Percentiles rank a stretch among this genome's conserved stretches.
Conservation (phyloP, 495 filamentous ascomycete species). For the Penicillium egyptiacum region DNA sequence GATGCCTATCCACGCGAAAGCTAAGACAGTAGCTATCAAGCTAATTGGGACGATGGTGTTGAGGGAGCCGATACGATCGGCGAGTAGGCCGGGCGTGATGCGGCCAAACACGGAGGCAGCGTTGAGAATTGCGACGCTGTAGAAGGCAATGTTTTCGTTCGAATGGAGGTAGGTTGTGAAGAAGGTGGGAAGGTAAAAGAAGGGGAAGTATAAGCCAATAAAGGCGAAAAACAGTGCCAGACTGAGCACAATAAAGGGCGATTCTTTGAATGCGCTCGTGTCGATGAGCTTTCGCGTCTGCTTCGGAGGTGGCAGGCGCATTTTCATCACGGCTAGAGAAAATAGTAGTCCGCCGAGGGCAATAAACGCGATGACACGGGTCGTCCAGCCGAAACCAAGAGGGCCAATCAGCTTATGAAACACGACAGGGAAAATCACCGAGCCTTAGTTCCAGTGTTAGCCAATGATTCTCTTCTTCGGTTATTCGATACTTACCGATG, state of each 20-base stretch:
- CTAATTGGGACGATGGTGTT: constrained; percentile 35
- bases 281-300: constrained; percentile 12
- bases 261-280: constrained; percentile 31
- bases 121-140: constrained; percentile 50
- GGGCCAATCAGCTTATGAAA: constrained; percentile 48
- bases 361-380: constrained; percentile 54
- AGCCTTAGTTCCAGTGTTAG: constrained; percentile 30
- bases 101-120: constrained; percentile 47
- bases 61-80: constrained; percentile 39
- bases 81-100: constrained; percentile 41
- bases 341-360: constrained; percentile 28
- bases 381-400: constrained; percentile 56
- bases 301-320: neutral
- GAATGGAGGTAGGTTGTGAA: constrained; percentile 20
- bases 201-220: constrained; percentile 42
- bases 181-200: constrained; percentile 43
- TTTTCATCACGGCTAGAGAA: neutral
- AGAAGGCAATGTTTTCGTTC: constrained; percentile 35
- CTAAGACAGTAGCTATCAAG: constrained; percentile 30
- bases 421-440: constrained; percentile 55
- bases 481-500: constrained; percentile 23
- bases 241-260: constrained; percentile 34
- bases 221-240: constrained; percentile 34
- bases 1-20: constrained; percentile 39
- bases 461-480: neutral